Conservation (phyloP, 352 stramenopile genomes). For the Pythium phragmiticola region DNA sequence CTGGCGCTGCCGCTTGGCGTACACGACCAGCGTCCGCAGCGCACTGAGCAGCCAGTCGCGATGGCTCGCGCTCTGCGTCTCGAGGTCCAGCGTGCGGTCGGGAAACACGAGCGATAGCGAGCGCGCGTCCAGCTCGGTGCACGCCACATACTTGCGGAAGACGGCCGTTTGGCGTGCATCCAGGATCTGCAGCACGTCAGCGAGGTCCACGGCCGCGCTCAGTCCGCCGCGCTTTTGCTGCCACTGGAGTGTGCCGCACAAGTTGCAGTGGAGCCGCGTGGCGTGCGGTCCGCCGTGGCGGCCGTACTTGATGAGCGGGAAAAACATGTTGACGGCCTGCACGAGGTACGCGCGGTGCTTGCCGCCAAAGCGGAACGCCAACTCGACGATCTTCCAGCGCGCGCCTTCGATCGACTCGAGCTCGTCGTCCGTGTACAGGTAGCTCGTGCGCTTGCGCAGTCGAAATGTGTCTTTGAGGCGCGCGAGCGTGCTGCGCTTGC, state of each 20-base stretch:
- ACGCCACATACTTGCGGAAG: conserved; percentile 74
- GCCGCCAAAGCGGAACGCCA: conserved; percentile 82
- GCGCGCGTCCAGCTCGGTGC: conserved; percentile 37
- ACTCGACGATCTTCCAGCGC: conserved; percentile 85
- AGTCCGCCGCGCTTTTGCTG: conserved; percentile 81
- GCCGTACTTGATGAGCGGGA: conserved; percentile 77
- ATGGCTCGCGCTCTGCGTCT: conserved; percentile 72
- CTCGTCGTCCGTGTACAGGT: conserved; percentile 79
- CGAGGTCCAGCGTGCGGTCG: conserved; percentile 74
- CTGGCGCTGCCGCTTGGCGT: conserved; percentile 65
- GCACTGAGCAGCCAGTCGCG: conserved; percentile 83
- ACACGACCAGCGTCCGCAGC: conserved; percentile 69
- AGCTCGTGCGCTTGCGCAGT: conserved; percentile 62
- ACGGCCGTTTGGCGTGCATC: conserved; percentile 70
- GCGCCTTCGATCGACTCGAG: conserved; percentile 76
- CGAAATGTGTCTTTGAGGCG: conserved; percentile 64
- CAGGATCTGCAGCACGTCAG: conserved; percentile 63
- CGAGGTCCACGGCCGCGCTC: conserved; percentile 70
- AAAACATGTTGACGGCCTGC: conserved; percentile 88
- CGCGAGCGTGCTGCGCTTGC: conserved; percentile 58
- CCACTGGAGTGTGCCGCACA: conserved; percentile 80
- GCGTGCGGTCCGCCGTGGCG: conserved; percentile 64
- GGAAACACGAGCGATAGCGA: conserved; percentile 80
- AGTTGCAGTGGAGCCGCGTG: conserved; percentile 79
- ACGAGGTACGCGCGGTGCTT: conserved; percentile 84